Evolutionary conservation across 192 early-diverging fungal species (phyloP).

Genomic region (Coemansia sp.): DNA sequence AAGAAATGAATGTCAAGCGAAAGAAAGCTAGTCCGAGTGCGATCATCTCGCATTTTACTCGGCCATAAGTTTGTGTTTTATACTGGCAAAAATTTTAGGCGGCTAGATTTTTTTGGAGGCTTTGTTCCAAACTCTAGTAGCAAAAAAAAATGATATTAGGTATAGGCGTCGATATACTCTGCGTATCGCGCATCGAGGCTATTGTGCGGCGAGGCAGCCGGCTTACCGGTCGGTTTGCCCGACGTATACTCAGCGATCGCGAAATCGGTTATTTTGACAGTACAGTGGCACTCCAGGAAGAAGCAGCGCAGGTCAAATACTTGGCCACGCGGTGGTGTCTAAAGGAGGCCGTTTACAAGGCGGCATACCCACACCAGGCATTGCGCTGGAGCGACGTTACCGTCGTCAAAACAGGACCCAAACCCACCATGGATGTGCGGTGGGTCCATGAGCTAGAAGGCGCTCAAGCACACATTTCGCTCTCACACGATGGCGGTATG

Average conservation of each 20-base stretch:
- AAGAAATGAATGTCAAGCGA: neutral
- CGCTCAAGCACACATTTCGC: constrained; percentile 19
- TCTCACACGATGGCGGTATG: constrained; percentile 37
- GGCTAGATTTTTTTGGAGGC: neutral
- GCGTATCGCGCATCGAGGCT: constrained; percentile 60
- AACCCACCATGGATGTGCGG: constrained; percentile 12
- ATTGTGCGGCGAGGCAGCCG: constrained; percentile 55
- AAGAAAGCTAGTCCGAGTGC: too few relatives aligned
- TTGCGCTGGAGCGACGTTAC: constrained; percentile 41
- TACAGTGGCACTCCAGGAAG: neutral
- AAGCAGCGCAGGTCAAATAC: constrained; percentile 10
- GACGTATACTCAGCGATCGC: constrained; percentile 58
- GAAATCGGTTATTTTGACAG: constrained; percentile 19
- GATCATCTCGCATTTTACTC: neutral
- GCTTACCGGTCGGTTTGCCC: constrained; percentile 56
- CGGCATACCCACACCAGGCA: constrained; percentile 31
- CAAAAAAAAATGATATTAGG: constrained; percentile 66
- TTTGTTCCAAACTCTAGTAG: neutral
- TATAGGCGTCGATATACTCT: constrained; percentile 77
- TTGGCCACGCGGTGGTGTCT: constrained; percentile 48
- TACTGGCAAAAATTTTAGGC: neutral
- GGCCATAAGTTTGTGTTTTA: neutral
- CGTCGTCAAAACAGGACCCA: constrained; percentile 15
- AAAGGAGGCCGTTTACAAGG: constrained; percentile 51
- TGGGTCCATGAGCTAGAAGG: constrained; percentile 11